Evolutionary conservation across 2,329 filamentous ascomycete species (phyloP).

Genomic region (Colletotrichum musicola): DNA sequence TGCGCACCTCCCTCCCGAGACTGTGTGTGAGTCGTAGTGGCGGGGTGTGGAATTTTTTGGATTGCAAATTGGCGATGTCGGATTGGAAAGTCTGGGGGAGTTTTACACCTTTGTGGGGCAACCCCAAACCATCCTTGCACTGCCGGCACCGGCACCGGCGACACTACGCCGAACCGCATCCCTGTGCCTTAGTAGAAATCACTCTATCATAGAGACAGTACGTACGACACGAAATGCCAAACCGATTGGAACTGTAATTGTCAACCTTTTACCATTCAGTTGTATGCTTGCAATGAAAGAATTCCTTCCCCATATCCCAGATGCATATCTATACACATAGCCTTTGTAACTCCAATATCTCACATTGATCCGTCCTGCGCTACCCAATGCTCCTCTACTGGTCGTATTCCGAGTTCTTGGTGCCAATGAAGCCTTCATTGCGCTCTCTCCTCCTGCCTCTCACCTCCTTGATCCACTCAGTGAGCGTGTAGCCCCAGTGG

Average conservation of each 20-base stretch:
- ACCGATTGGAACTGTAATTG: neutral
- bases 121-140: slow-evolving; percentile 28
- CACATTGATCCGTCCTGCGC: slow-evolving; percentile 9
- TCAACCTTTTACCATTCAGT: slow-evolving; percentile 3
- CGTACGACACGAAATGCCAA: neutral
- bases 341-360: slow-evolving; percentile 28
- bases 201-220: too few relatives aligned
- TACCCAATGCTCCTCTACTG: slow-evolving; percentile 25
- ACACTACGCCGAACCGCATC: slow-evolving; percentile 23
- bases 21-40: slow-evolving; percentile 34
- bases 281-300: slow-evolving; percentile 13
- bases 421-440: slow-evolving; percentile 45
- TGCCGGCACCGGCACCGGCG: slow-evolving; percentile 36
- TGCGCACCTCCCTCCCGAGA: slow-evolving; percentile 33
- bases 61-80: slow-evolving; percentile 42
- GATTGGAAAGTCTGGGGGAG: slow-evolving; percentile 41
- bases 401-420: slow-evolving; percentile 36
- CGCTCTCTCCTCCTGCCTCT: slow-evolving; percentile 62
- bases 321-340: slow-evolving; percentile 34
- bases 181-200: neutral
- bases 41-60: slow-evolving; percentile 39
- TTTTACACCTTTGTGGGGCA: slow-evolving; percentile 28
- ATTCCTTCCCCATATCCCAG: slow-evolving; percentile 20
- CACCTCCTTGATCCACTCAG: slow-evolving; percentile 77
- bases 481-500: slow-evolving; percentile 91